These are phyloP conservation scores for Ganoderma meredithae DNA, from an alignment of 1,284 basidiomycete species.

Conservation along the genomic window DNA sequence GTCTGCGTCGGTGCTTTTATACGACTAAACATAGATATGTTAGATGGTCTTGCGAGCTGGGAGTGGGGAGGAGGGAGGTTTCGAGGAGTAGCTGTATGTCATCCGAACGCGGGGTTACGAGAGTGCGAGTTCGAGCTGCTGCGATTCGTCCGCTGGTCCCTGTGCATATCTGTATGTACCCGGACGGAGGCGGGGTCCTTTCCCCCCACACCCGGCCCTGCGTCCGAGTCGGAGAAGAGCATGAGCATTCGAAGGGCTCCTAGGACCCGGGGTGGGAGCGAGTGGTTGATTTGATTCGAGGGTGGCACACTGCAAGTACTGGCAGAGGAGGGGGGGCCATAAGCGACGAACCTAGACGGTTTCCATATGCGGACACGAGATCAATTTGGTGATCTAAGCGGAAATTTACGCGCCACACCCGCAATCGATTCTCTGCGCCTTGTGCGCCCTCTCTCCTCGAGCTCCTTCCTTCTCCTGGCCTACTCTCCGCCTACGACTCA, in stretches of 20 bases:
- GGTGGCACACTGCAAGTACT: not conserved
- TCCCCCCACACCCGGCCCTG: not conserved
- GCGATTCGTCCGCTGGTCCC: not conserved
- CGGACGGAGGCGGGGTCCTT: not conserved
- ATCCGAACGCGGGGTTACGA: not conserved
- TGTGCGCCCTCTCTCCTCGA: not conserved
- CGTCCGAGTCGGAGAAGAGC: not conserved
- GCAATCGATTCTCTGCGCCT: conserved; percentile 28
- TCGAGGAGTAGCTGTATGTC: not conserved
- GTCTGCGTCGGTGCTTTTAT: not conserved
- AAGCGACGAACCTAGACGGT: conserved; percentile 10
- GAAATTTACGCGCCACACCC: conserved; percentile 35
- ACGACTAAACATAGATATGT: not conserved
- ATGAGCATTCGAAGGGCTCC: not conserved
- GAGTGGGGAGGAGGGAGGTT: not conserved
- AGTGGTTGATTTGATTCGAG: not conserved
- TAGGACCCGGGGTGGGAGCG: not conserved
- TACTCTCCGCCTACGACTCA: too few species aligned
- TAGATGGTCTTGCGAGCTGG: not conserved
- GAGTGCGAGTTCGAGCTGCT: not conserved
- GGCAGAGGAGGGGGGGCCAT: too few species aligned
- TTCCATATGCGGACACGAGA: conserved; percentile 15
- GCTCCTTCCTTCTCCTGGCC: conserved; percentile 3
- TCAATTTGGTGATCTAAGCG: conserved; percentile 34
- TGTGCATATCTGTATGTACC: not conserved